Evolutionary conservation across 2,329 filamentous ascomycete species (phyloP).

Genomic region (Diaporthe humulicola): DNA sequence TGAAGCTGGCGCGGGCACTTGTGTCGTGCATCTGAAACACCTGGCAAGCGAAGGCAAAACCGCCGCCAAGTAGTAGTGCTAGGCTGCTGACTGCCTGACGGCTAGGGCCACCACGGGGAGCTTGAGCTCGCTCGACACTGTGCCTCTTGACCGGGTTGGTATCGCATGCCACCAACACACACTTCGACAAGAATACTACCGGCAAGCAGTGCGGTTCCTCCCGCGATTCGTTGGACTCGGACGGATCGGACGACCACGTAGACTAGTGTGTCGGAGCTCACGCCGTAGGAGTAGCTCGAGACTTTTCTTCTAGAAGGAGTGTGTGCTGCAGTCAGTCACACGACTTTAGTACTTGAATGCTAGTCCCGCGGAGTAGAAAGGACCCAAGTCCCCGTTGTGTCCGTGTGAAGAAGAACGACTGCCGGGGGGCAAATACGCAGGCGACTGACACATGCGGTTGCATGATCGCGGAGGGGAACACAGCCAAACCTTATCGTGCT

Average conservation of each 20-base stretch:
- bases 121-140: background rate
- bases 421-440: background rate
- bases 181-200: background rate
- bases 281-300: background rate
- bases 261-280: background rate
- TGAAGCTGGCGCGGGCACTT: background rate
- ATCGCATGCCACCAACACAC: background rate
- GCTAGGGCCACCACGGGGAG: background rate
- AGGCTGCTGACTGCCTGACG: background rate
- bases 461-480: conserved; percentile 19
- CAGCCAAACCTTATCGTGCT: conserved; percentile 22
- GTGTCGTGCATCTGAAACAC: conserved; percentile 24
- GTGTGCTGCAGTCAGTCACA: background rate
- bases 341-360: background rate
- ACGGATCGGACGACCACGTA: background rate
- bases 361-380: background rate
- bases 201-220: conserved; percentile 26
- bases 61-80: conserved; percentile 15
- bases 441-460: conserved; percentile 19
- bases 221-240: conserved; percentile 9
- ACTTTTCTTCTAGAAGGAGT: conserved; percentile 15
- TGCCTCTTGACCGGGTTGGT: background rate
- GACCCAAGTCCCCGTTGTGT: background rate
- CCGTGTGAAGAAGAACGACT: background rate
- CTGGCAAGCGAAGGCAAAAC: conserved; percentile 25